phyloP scores from a whole-genome alignment of 805 yeast genomes.

The Nematodospora valgi region DNA sequence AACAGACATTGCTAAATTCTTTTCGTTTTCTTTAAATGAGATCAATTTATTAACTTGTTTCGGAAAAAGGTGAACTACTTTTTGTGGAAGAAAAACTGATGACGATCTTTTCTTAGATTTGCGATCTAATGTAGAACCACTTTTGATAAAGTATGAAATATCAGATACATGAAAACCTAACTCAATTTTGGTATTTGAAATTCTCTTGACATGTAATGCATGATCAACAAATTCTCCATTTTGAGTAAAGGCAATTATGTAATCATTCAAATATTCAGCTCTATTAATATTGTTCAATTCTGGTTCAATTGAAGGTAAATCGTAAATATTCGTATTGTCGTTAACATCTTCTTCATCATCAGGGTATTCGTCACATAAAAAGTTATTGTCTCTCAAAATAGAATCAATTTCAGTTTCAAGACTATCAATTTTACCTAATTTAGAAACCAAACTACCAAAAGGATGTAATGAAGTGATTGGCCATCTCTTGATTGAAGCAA shows the following conservation, averaged over 20 bases:
- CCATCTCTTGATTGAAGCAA: constrained; percentile 97
- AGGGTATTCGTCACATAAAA: constrained; percentile 77
- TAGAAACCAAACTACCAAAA: constrained; percentile 88
- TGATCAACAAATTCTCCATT: constrained; percentile 63
- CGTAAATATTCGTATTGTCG: constrained; percentile 22
- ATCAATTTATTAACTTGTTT: constrained; percentile 53
- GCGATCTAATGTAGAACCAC: constrained; percentile 76
- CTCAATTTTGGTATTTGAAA: constrained; percentile 60
- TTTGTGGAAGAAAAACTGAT: constrained; percentile 84
- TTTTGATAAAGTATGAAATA: constrained; percentile 65
- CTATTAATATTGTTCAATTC: constrained; percentile 39
- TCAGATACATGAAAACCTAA: constrained; percentile 87
- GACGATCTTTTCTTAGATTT: constrained; percentile 89
- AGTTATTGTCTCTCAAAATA: constrained; percentile 82
- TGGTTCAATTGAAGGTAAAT: constrained; percentile 38
- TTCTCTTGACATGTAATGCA: constrained; percentile 74
- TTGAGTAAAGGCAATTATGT: constrained; percentile 61
- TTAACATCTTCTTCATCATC: constrained; percentile 24
- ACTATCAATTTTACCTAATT: constrained; percentile 78
- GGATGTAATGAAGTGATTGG: constrained; percentile 98
- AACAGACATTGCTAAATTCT: constrained; percentile 69
- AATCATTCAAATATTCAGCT: constrained; percentile 54
- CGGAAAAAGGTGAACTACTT: constrained; percentile 66
- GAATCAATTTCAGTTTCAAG: constrained; percentile 80
- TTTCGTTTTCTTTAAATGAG: constrained; percentile 59